Conservation (phyloP, 768 basidiomycete genomes). For the Tephrocybe sp. region DNA sequence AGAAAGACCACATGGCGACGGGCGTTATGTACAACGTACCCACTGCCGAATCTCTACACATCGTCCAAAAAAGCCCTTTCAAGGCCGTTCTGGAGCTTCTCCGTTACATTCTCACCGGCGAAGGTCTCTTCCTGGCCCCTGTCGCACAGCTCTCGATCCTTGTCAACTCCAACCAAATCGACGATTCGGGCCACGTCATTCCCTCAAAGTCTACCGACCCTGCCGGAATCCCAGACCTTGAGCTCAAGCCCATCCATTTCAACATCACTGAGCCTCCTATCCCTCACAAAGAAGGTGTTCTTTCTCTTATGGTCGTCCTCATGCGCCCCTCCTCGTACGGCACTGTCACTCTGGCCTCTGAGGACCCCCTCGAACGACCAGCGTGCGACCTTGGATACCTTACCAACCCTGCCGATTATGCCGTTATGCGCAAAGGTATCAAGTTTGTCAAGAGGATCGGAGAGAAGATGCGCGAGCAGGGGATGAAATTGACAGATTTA, state of each 20-base stretch:
- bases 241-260: constrained; percentile 29
- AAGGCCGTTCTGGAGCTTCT: constrained; percentile 28
- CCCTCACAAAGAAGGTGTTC: constrained; percentile 17
- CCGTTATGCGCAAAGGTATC: constrained; percentile 23
- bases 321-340: constrained; percentile 22
- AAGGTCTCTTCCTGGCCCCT: constrained; percentile 26
- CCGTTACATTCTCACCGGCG: constrained; percentile 30
- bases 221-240: constrained; percentile 35
- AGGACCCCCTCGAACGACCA: constrained; percentile 27
- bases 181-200: constrained; percentile 1
- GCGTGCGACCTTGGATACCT: constrained; percentile 29
- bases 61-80: constrained; percentile 24
- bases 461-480: constrained; percentile 7
- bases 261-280: constrained; percentile 8
- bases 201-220: constrained; percentile 7
- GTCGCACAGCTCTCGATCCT: constrained; percentile 4
- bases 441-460: constrained; percentile 15
- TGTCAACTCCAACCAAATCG: constrained; percentile 3
- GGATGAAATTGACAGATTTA: constrained; percentile 19
- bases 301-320: constrained; percentile 19
- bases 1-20: constrained; percentile 40
- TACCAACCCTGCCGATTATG: constrained; percentile 22
- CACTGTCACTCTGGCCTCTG: constrained; percentile 23
- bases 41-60: constrained; percentile 28
- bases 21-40: constrained; percentile 31